Base-by-base conservation (phyloP, 305 asterid species). In the Plantago coronopus region DNA sequence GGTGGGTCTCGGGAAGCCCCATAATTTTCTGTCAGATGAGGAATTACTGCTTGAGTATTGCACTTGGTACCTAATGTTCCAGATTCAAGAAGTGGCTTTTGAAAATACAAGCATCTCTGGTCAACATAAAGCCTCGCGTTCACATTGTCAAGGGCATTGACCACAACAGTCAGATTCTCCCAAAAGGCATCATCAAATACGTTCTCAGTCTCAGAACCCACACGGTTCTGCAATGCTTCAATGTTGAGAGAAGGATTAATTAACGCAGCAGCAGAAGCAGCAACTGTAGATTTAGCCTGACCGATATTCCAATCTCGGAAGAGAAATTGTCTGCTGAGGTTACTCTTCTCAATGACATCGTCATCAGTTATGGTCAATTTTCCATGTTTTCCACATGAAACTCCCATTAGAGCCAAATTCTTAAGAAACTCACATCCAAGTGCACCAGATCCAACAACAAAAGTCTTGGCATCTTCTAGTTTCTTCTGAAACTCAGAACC, bases 231-330 rank as follows among this genome's bases (percentile, higher is more conserved):
- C 79, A 91, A 75, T 54, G 96, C 91, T 82, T 86, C 95, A 20
- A 82, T 58, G 54, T 69, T 79, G 38, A 88, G 62, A 58, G 45
- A 65, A 50, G 91, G 86, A 71, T 88, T 91, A 42, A 91, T 91
- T 31, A 77, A 64, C 46, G 75, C 47, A 51, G 95, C 93, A 42
- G 98, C 95, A 64, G 95, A 62, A 72, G 95, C 98, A 77, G 98
- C 98, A 64, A 91, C 96, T 22, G 95, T 83, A 27, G 98, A 91
- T 74, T 91, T 91, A 18, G 98, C 95, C 79, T 91, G 98, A 58
- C 98, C 96, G 54, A 91, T 91, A 74, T 91, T 91, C 96, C 98
- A 91, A 76, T 91, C 98, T 12, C 98, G 93, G 61, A 91, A 91
- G 65, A 91, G 85, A 75, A 91, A 91, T 72, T 91, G 98, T 73